Evolutionary conservation across 1,284 basidiomycete genomes (phyloP), one percentile per base, ranked within the genome.

Genomic region (Moesziomyces sp.): DNA sequence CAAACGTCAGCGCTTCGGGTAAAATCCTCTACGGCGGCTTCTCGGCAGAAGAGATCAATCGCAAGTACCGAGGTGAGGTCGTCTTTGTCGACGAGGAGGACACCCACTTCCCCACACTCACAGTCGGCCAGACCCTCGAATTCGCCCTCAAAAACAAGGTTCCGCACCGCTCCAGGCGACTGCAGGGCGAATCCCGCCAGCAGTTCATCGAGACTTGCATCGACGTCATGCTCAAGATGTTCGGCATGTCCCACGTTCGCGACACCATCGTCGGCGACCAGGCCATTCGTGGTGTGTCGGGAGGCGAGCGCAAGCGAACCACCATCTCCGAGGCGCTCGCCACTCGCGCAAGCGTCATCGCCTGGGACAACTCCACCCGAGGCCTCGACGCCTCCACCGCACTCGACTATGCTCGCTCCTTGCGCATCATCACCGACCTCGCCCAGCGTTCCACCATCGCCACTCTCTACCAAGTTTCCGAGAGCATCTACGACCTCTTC

Each of bases 171-270:
- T 43, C 47, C 1, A 54, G 66, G 14, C 70, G 78, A 9, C 45
- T 77, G 16, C 18, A 53, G 3, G 68, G 66, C 53, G 69, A 79
- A 46, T 61, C 54, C 7, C 51, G 77, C 30, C 28, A 49, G 13
- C 54, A 76, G 10, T 80, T 74, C 53, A 77, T 79, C 76, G 65
- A 80, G 52, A 68, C 53, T 0, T 62, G 54, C 26, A 65, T 78
- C 62, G 69, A 76, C 18, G 74, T 77, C 18, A 50, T 79, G 47
- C 65, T 79, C 49, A 76, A 75, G 48, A 79, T 80, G 75, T 74
- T 85, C 45, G 80, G 78, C n/a, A 78, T 85, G 44, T 46, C 65
- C 3, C 78, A 80, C 44, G 77, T 79, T 3, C 72, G 77, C 45
- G 54, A 80, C 59, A 80, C 78, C 50, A 76, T 79, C 53, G 78